Evolutionary conservation across 192 early-diverging fungal species (phyloP), one percentile per base, ranked within the genome.

Genomic region (Obelidium mucronatum): DNA sequence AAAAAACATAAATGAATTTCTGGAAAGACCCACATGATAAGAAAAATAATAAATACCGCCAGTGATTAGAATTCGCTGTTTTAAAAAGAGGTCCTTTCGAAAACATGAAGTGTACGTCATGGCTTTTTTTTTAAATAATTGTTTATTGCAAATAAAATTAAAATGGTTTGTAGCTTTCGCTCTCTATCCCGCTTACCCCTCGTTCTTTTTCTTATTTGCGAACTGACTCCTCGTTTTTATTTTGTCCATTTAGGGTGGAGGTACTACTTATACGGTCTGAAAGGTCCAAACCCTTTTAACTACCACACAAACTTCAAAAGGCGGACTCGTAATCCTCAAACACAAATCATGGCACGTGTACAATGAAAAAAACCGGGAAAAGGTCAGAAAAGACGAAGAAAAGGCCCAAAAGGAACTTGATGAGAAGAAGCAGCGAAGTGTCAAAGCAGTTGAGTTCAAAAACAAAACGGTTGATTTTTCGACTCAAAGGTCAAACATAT

Each of bases 271-370:
- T n/a, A n/a, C n/a, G n/a, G n/a, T n/a, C n/a, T n/a, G n/a, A n/a
- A n/a, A n/a, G n/a, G n/a, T n/a, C n/a, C n/a, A n/a, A n/a, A n/a
- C n/a, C n/a, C n/a, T n/a, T n/a, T n/a, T n/a, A n/a, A n/a, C n/a
- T n/a, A n/a, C n/a, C n/a, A n/a, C n/a, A n/a, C n/a, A n/a, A n/a
- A n/a, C 8, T 51, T 51, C 48, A 22, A 8, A 31, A 65, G 67
- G 67, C 67, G 69, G 69, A n/a, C 73, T 74, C 26, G 61, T 63
- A 13, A 76, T 76, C 33, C 74, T 76, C 33, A 62, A 76, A 39
- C 74, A 76, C 74, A 76, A 76, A 31, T 37, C 31, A 17, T 94
- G 91, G 89, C 91, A 94, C 77, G 92, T 93, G 22, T 93, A 93
- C 60, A 93, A 85, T 67, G 86, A 88, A 73, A 88, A 88, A 61